Conservation (phyloP, 2,329 filamentous ascomycete genomes). For the Aureobasidium uvarum region DNA sequence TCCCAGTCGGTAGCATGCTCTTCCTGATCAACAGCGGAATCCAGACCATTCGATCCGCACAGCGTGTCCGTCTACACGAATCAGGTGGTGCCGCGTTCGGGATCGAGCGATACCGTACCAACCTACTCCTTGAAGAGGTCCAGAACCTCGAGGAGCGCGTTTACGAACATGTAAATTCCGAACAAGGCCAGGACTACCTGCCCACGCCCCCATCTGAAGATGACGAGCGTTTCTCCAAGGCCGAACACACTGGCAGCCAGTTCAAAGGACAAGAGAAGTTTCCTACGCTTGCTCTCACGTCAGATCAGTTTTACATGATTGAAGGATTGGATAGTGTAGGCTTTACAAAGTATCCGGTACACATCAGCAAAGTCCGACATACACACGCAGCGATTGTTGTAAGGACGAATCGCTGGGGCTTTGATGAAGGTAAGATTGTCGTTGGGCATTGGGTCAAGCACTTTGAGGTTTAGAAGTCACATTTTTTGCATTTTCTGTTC, state of each 20-base stretch:
- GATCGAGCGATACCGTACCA: conserved; percentile 69
- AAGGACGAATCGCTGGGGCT: conserved; percentile 63
- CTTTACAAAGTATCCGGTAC: conserved; percentile 61
- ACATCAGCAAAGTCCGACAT: conserved; percentile 74
- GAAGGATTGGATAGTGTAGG: conserved; percentile 66
- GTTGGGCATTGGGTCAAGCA: conserved; percentile 76
- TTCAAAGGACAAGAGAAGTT: conserved; percentile 32
- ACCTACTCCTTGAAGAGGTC: conserved; percentile 70
- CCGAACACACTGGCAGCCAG: conserved; percentile 1
- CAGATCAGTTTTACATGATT: conserved; percentile 83
- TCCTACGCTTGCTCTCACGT: conserved; percentile 73
- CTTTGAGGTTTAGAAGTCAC: conserved; percentile 57
- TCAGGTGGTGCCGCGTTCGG: conserved; percentile 60
- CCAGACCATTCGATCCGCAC: conserved; percentile 71
- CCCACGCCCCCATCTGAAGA: conserved; percentile 45
- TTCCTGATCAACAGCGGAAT: conserved; percentile 74
- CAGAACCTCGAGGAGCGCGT: conserved; percentile 73
- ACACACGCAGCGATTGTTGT: conserved; percentile 90
- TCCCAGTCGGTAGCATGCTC: conserved; percentile 68
- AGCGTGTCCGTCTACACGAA: conserved; percentile 75
- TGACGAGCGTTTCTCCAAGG: conserved; percentile 1
- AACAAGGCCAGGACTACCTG: conserved; percentile 68
- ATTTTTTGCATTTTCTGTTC: neutral
- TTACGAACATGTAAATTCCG: conserved; percentile 66
- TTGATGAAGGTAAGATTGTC: conserved; percentile 74